Percentiles rank a stretch among this genome's conserved stretches.
Evolutionary conservation across 495 filamentous ascomycete species (phyloP).

Genomic region (Tetracladium marchalianum): DNA sequence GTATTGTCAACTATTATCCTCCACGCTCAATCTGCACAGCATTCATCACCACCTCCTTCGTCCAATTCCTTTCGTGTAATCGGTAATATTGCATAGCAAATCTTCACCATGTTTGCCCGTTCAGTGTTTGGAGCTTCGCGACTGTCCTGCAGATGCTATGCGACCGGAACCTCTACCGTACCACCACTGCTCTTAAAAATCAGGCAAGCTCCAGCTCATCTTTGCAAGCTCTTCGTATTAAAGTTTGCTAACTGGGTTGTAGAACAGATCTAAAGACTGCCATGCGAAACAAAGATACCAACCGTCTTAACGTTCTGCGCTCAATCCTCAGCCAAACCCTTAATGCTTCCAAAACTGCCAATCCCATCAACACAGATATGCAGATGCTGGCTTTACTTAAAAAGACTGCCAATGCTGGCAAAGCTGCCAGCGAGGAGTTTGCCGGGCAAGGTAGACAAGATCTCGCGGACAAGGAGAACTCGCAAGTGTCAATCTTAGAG

Average conservation of each 20-base stretch:
- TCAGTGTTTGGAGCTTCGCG: conserved; percentile 7
- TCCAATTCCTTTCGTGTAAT: too few species aligned
- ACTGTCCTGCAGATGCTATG: conserved; percentile 14
- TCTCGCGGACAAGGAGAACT: conserved; percentile 43
- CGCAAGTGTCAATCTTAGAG: conserved; percentile 34
- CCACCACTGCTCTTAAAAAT: conserved; percentile 27
- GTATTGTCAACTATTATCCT: not conserved
- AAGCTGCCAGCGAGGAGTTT: conserved; percentile 38
- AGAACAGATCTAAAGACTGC: conserved; percentile 50
- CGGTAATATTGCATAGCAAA: not conserved
- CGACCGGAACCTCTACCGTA: conserved; percentile 13
- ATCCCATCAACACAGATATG: conserved; percentile 43
- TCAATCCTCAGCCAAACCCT: conserved; percentile 39
- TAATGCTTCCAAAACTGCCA: conserved; percentile 47
- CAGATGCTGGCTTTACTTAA: conserved; percentile 44
- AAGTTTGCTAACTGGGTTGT: conserved; percentile 4
- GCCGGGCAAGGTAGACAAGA: conserved; percentile 38
- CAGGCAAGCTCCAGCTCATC: conserved; percentile 15
- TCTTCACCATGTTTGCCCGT: conserved; percentile 10
- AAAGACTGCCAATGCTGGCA: conserved; percentile 27
- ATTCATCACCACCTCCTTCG: not conserved
- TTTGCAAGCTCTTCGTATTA: not conserved
- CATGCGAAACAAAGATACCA: conserved; percentile 48
- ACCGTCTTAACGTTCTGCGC: conserved; percentile 43
- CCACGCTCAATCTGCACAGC: not conserved